Base-by-base conservation (phyloP, 768 basidiomycete species). In the Tulasnella sp. region DNA sequence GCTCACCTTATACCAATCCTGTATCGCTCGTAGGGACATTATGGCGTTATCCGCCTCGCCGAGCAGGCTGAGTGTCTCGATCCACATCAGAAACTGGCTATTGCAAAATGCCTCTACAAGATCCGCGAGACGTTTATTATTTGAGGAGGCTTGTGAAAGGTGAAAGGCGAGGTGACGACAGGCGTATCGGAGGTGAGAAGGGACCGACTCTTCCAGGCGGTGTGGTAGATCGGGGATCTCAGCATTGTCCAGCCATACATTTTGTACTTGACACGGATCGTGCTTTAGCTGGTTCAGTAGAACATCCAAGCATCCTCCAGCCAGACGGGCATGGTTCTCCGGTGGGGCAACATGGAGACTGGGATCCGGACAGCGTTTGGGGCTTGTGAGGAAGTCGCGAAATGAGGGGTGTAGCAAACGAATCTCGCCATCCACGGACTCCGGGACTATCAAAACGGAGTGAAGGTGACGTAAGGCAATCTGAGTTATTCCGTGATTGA, bases 371-470 rank as follows among this genome's bases (percentile, higher is more conserved):
- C 74, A 75, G 5, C 74, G 44, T 9, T 2, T 32, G 9, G 44
- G 55, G 26, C 32, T 37, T n/a, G 35, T 79, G 23, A 79, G 39
- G 42, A 79, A 79, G 3, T 69, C 40, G 26, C 32, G 78, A 55
- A 79, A 79, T 39, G 78, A 79, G 10, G 29, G 78, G 23, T 79
- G 78, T n/a, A 57, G n/a, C 29, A 79, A 29, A 2, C 76, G 75
- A 69, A 78, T 26, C 13, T 10, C 10, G 29, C 23, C n/a, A 20
- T 77, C 69, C 13, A 35, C 39, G n/a, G 23, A 20, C 11, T 26
- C 35, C 5, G 76, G 32, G 5, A 70, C 39, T 15, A 77, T 29
- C 32, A 77, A 15, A 20, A 70, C 76, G 1, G 76, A 77, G 26
- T 77, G 76, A 0, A 77, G 76, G n/a, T 32, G 48, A 9, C 20